These are phyloP conservation scores for Hypoxylon sp. DNA, from an alignment of 2,329 filamentous ascomycete genomes.

Conservation along the genomic window DNA sequence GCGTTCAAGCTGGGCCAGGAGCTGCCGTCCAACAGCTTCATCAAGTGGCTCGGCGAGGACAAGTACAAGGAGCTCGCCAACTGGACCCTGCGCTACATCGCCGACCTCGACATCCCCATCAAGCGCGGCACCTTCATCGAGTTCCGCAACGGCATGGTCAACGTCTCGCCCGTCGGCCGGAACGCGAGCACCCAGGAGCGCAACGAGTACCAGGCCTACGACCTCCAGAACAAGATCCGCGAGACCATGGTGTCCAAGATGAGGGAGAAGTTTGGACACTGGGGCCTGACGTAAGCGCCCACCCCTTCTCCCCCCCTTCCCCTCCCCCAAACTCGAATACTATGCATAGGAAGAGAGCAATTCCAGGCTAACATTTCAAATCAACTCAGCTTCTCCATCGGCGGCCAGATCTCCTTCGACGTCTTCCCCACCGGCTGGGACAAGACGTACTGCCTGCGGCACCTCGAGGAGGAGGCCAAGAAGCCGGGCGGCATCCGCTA, in stretches of 20 bases:
- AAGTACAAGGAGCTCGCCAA: constrained; percentile 82
- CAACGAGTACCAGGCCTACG: constrained; percentile 83
- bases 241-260: constrained; percentile 80
- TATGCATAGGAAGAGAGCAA: not conserved
- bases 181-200: constrained; percentile 87
- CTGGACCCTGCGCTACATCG: constrained; percentile 84
- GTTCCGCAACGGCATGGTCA: constrained; percentile 93
- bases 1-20: constrained; percentile 85
- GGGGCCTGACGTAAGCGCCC: constrained; percentile 81
- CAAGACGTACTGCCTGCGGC: constrained; percentile 95
- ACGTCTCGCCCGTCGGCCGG: constrained; percentile 84
- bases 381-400: constrained; percentile 83
- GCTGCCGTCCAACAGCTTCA: constrained; percentile 86
- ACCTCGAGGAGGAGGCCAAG: constrained; percentile 84
- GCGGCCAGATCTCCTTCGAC: constrained; percentile 98
- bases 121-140: constrained; percentile 89
- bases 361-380: not conserved
- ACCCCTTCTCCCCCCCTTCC: constrained; percentile 3
- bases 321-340: not conserved
- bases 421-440: constrained; percentile 98
- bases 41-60: constrained; percentile 87
- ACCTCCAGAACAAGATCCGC: constrained; percentile 81
- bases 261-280: constrained; percentile 83
- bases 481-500: constrained; percentile 79
- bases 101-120: constrained; percentile 84